Evolutionary conservation across 768 basidiomycete genomes (phyloP), one percentile per base, ranked within the genome.

Genomic region (Pleurotus djamor): DNA sequence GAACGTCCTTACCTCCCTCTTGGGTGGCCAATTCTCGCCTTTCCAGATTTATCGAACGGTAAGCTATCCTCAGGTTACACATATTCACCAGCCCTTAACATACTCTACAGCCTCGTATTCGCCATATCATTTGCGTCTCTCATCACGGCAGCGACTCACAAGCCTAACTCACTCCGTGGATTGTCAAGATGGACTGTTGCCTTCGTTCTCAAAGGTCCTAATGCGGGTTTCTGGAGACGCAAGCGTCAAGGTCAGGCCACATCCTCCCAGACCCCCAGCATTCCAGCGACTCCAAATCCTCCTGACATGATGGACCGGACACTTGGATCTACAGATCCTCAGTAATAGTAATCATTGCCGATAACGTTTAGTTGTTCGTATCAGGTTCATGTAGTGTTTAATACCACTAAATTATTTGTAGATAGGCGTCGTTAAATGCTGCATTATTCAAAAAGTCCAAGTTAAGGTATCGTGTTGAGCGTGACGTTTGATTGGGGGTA

Each of bases 181-280:
- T 71, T 93, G 35, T 87, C 89, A 0, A 80, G 84, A 34, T 92
- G 89, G 89, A 82, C 84, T 9, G 68, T 91, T 13, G 74, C 81
- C 9, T 92, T 89, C 68, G 71, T 91, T 14, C 78, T 83, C 65
- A 84, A 83, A 45, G 88, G 88, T 2, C 79, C 84, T 9, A 81
- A 79, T 56, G 74, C 79, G 21, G 79, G 77, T 12, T 79, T 84
- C 61, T 83, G 82, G 83, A 82, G 79, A 67, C 79, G 69, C 7
- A 73, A 68, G 66, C 71, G 73, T 59, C 67, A 66, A 28, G 68
- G 70, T 58, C 68, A 71, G 37, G 69, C 65, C 33, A 57, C 70
- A 50, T 69, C 71, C 1, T 28, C 21, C 47, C 64, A 66, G 28
- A 70, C 72, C 14, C 70, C 71, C 16, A 68, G 64, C 48, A 47